phyloP scores from a whole-genome alignment of 768 basidiomycete genomes.

The Hericium coralloides region DNA sequence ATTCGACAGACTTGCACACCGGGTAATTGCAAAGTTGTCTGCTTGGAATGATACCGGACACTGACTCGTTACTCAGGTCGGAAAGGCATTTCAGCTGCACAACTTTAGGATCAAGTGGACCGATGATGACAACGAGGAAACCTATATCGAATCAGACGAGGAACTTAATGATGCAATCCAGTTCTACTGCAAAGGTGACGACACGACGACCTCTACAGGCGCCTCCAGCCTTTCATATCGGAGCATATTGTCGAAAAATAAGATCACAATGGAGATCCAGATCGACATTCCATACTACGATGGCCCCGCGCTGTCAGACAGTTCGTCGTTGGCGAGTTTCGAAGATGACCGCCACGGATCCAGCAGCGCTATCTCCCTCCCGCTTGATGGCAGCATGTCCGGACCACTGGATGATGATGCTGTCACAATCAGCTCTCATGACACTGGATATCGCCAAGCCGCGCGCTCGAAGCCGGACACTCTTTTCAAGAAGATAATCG shows the following conservation, averaged over 20 bases:
- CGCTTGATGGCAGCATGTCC: slow-evolving; percentile 31
- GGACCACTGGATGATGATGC: slow-evolving; percentile 60
- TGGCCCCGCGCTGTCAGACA: slow-evolving; percentile 85
- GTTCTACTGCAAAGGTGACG: slow-evolving; percentile 76
- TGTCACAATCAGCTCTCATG: slow-evolving; percentile 67
- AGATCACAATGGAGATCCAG: slow-evolving; percentile 69
- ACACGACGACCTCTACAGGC: slow-evolving; percentile 59
- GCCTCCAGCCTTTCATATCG: slow-evolving; percentile 62
- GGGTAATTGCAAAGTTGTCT: slow-evolving; percentile 34
- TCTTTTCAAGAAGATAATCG: slow-evolving; percentile 17
- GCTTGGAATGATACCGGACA: background rate
- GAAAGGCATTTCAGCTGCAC: slow-evolving; percentile 73
- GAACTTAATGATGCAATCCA: slow-evolving; percentile 83
- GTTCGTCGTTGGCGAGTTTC: slow-evolving; percentile 69
- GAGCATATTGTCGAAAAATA: slow-evolving; percentile 49
- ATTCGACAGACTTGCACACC: slow-evolving; percentile 61
- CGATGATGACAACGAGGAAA: slow-evolving; percentile 81
- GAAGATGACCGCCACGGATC: slow-evolving; percentile 62
- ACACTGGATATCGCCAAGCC: slow-evolving; percentile 26
- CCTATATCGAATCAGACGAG: slow-evolving; percentile 54
- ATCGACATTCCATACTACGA: slow-evolving; percentile 88
- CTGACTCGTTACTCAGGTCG: slow-evolving; percentile 44
- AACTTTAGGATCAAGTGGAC: slow-evolving; percentile 73
- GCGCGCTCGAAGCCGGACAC: slow-evolving; percentile 9
- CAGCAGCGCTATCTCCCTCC: slow-evolving; percentile 48